Base-by-base conservation (phyloP, 108 stramenopile species). In the Cylindrotheca fusiformis region DNA sequence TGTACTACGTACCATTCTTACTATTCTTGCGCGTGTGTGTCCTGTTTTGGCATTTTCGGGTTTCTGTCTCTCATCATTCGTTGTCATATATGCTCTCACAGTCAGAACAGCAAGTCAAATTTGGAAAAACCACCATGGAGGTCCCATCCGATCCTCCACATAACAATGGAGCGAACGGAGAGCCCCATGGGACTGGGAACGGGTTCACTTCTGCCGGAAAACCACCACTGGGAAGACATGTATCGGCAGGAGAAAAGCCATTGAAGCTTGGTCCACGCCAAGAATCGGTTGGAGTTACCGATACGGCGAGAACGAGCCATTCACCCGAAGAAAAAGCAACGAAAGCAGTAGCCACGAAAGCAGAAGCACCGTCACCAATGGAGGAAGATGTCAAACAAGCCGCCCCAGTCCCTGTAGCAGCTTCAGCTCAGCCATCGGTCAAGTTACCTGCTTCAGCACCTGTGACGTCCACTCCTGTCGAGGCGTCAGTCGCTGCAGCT, bases 181-280 rank as follows among this genome's bases (percentile, higher is more conserved):
- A n/a, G n/a, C n/a, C n/a, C n/a, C n/a, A n/a, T n/a, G n/a, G n/a
- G n/a, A n/a, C n/a, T 41, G 36, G 36, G 36, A 47, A 48, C 46
- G 48, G 19, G 4, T 23, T 17, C 22, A 27, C 14, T 41, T 41
- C 14, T 41, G 36, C 36, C 0, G 24, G 22, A 20, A 28, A 55
- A 2, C 55, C 65, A 1, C 65, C 65, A 24, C 32, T 66, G 53
- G 65, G 65, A 55, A 26, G 65, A 47, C 36, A 55, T 66, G 65
- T 55, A 5, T 66, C 65, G 12, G 26, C 22, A 4, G 65, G 65
- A 8, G 65, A 66, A 20, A 26, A 27, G 24, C 65, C 52, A 36
- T 45, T 32, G 18, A 55, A 25, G 19, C 31, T 66, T 36, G 65
- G 32, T 4, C 19, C 32, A 27, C 53, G 65, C 2, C 65, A 66